Evolutionary conservation across 164 flowering plant species (phyloP).

Genomic region (Aristolochia californica): DNA sequence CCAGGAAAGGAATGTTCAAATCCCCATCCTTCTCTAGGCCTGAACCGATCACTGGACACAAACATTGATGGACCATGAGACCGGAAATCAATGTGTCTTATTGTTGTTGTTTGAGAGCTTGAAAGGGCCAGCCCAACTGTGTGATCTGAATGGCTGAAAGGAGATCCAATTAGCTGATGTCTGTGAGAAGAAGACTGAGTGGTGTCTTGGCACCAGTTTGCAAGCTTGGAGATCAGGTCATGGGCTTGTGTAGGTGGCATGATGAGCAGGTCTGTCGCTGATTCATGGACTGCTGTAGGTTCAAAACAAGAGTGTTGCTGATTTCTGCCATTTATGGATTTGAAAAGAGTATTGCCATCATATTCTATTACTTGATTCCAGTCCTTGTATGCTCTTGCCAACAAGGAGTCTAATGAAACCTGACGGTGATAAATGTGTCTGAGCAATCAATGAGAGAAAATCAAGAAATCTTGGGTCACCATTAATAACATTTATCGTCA

Average conservation of each 20-base stretch:
- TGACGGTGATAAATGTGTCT: constrained; percentile 12
- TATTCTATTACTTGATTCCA: constrained; percentile 48
- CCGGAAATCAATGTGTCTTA: constrained; percentile 15
- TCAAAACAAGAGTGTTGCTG: constrained; percentile 1
- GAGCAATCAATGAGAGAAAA: background rate
- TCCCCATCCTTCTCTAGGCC: background rate
- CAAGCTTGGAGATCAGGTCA: constrained; percentile 15
- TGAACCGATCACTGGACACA: constrained; percentile 1
- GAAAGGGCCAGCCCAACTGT: constrained; percentile 9
- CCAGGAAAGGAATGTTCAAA: constrained; percentile 54
- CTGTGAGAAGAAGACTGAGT: constrained; percentile 9
- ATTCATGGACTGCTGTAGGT: constrained; percentile 6
- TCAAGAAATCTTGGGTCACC: background rate
- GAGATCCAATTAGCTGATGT: constrained; percentile 25
- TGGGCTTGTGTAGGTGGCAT: constrained; percentile 15
- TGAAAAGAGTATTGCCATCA: constrained; percentile 33
- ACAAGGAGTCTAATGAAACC: constrained; percentile 36
- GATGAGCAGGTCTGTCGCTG: constrained; percentile 3
- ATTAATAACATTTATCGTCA: too few relatives aligned
- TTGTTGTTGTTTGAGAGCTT: constrained; percentile 15
- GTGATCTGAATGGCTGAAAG: constrained; percentile 22
- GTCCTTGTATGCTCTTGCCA: constrained; percentile 45
- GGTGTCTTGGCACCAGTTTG: constrained; percentile 15
- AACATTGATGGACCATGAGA: constrained; percentile 12
- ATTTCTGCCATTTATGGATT: constrained; percentile 16